Evolutionary conservation across 306 rosid species (phyloP).

Genomic region (Rubus parviflorus): DNA sequence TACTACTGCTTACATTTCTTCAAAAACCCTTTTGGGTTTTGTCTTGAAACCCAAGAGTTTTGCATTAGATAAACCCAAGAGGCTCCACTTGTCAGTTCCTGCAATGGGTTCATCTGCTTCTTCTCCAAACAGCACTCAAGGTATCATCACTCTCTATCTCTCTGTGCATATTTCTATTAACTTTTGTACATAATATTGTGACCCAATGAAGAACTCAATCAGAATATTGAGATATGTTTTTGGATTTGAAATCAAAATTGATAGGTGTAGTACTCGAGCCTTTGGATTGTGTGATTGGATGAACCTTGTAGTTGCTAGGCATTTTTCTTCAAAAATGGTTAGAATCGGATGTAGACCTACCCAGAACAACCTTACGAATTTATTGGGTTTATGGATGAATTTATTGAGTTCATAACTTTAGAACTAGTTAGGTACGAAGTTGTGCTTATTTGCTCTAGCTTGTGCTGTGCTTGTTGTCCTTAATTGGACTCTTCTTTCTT

Average conservation of each 20-base stretch:
- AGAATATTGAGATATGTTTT: neutral
- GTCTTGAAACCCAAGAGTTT: slow-evolving; percentile 32
- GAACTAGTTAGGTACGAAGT: neutral
- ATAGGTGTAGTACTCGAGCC: neutral
- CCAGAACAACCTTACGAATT: neutral
- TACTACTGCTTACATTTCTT: slow-evolving; percentile 31
- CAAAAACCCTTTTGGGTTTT: slow-evolving; percentile 33
- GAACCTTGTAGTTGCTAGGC: neutral
- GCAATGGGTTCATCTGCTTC: slow-evolving; percentile 87
- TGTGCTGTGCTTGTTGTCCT: neutral
- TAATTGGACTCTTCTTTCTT: too few species aligned
- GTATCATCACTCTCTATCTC: slow-evolving; percentile 27
- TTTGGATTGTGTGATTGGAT: neutral
- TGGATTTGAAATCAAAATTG: neutral
- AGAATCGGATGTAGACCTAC: neutral
- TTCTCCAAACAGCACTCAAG: slow-evolving; percentile 60
- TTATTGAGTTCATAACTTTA: neutral
- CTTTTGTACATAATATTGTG: neutral
- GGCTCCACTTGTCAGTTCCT: slow-evolving; percentile 40
- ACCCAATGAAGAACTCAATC: neutral
- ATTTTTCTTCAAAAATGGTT: neutral
- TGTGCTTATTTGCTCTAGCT: neutral
- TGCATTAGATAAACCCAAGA: slow-evolving; percentile 37
- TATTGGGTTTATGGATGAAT: neutral
- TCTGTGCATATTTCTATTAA: neutral